Conservation (phyloP, 2,329 filamentous ascomycete species). For the Neonectria hederae region DNA sequence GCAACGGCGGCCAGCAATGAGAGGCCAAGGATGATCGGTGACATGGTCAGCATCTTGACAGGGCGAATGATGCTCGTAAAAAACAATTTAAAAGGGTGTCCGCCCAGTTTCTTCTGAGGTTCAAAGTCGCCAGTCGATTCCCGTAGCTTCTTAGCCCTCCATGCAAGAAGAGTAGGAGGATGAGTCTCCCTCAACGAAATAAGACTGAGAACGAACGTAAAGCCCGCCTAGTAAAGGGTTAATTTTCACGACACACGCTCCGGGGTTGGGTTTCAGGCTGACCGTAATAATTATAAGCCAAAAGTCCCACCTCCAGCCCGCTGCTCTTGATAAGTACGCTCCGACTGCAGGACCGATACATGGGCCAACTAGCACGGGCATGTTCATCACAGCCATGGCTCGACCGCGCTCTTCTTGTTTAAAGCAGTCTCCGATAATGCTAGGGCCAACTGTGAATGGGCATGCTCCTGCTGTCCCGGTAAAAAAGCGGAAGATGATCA, state of each 20-base stretch:
- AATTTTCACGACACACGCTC: neutral
- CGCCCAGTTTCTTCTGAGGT: neutral
- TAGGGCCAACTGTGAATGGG: conserved; percentile 68
- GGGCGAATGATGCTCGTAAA: conserved; percentile 48
- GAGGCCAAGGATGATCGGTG: conserved; percentile 56
- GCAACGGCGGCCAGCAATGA: conserved; percentile 59
- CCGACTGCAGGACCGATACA: conserved; percentile 43
- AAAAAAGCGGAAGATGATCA: conserved; percentile 70
- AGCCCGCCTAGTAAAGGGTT: neutral
- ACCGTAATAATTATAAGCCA: conserved; percentile 58
- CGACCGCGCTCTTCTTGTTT: conserved; percentile 56
- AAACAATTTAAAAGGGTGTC: conserved; percentile 57
- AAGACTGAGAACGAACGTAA: neutral
- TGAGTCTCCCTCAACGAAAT: conserved; percentile 12
- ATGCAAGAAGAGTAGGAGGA: conserved; percentile 56
- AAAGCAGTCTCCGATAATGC: conserved; percentile 66
- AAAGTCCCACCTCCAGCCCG: conserved; percentile 60
- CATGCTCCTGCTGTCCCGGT: conserved; percentile 65
- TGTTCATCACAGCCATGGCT: conserved; percentile 36
- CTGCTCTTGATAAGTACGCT: conserved; percentile 54
- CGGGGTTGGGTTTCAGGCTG: neutral
- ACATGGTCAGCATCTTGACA: conserved; percentile 58
- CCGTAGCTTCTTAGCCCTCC: conserved; percentile 62
- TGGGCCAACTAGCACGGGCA: conserved; percentile 38
- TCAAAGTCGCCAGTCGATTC: neutral